These are phyloP conservation scores for Nicotiana obtusifolia DNA, from an alignment of 257 asterid genomes.

Conservation along the genomic window DNA sequence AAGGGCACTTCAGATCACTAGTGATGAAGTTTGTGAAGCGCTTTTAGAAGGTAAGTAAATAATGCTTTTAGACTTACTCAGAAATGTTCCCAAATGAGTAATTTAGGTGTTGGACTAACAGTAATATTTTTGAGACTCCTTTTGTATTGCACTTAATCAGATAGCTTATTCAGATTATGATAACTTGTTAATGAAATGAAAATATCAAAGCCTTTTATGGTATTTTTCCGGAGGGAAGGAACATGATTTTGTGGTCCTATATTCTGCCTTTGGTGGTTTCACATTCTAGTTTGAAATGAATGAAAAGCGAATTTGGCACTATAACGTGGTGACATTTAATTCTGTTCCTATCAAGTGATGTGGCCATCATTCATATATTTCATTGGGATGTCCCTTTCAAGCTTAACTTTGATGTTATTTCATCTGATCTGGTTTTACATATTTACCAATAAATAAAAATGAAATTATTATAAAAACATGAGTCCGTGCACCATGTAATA, in stretches of 20 bases:
- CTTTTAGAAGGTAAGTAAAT: slow-evolving; percentile 55
- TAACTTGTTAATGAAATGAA: background rate
- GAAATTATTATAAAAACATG: too few species aligned
- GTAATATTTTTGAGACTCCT: too few species aligned
- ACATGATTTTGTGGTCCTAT: background rate
- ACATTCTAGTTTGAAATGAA: background rate
- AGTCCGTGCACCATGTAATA: too few species aligned
- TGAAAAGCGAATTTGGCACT: background rate
- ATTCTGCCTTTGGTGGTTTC: background rate
- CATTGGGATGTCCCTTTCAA: background rate
- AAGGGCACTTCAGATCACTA: slow-evolving; percentile 67
- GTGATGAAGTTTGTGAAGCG: slow-evolving; percentile 76
- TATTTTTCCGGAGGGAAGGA: too few species aligned
- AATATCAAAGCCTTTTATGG: background rate
- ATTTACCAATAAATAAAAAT: too few species aligned
- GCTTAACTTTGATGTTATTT: background rate
- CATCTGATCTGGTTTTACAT: background rate
- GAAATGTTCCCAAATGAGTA: background rate
- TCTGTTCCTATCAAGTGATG: background rate
- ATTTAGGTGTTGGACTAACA: background rate
- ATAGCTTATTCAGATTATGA: background rate
- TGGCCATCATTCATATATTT: background rate
- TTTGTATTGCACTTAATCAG: background rate
- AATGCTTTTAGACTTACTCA: too few species aligned
- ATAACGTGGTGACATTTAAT: background rate